These are phyloP conservation scores for Miscanthus sacchariflorus DNA, from an alignment of 202 grass and related monocot species.

Conservation along the genomic window DNA sequence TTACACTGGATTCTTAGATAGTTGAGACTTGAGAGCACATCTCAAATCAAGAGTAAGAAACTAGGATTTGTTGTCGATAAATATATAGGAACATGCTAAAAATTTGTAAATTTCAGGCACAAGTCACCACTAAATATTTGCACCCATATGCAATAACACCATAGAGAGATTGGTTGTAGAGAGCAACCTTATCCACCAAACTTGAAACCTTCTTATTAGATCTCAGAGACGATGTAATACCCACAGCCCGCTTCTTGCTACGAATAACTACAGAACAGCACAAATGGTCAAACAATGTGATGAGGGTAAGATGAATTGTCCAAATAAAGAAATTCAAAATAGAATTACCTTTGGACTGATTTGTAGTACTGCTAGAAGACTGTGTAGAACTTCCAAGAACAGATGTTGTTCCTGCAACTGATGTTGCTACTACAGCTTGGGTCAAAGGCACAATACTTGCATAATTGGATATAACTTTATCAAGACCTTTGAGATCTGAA, in stretches of 20 bases:
- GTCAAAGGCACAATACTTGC: constrained; percentile 40
- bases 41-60: background rate
- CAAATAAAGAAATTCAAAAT: constrained; percentile 27
- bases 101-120: background rate
- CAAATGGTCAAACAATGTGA: constrained; percentile 38
- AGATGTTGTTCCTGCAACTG: constrained; percentile 48
- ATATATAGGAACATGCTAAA: background rate
- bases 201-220: constrained; percentile 99
- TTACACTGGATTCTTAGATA: background rate
- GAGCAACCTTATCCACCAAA: constrained; percentile 90
- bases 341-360: constrained; percentile 70
- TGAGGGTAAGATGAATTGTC: background rate
- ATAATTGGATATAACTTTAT: constrained; percentile 57
- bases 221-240: constrained; percentile 74
- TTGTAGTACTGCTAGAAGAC: constrained; percentile 58
- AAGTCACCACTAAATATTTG: background rate
- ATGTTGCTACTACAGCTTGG: constrained; percentile 48
- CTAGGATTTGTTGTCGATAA: constrained; percentile 1
- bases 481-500: constrained; percentile 35
- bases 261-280: constrained; percentile 59
- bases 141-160: background rate
- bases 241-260: constrained; percentile 73
- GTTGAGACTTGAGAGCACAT: background rate
- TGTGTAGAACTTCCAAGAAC: constrained; percentile 50
- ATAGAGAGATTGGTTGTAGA: background rate